Evolutionary conservation across 1,139 yeast species (phyloP), one percentile per base, ranked within the genome.

Genomic region (Protomyces arabidopsidicola): DNA sequence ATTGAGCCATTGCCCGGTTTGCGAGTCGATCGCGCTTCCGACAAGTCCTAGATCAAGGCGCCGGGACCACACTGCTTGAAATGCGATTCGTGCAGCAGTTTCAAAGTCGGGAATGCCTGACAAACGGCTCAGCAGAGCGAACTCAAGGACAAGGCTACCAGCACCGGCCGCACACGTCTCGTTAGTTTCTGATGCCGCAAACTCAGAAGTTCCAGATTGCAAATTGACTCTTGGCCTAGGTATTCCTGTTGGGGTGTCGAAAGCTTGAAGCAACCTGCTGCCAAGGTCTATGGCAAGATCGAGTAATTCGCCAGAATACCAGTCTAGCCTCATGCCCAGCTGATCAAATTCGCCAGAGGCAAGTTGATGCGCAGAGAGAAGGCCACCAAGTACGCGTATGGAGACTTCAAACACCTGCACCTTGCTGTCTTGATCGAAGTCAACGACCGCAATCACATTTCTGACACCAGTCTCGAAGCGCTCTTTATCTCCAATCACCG

Each of bases 351-450:
- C 31, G 0, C 80, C 78, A 16, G 48, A 42, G 0, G 88, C 87
- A 70, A 87, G 84, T 60, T 90, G 75, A 75, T 91, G 98, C 0
- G 96, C 96, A 1, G 96, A 86, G 63, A 91, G 77, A 27, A 91
- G 79, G 0, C 98, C 98, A 51, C 98, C 98, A 57, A 91, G 78
- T 95, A 90, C 90, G 71, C 97, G 80, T 69, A 90, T 91, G 3
- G 97, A 90, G 10, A 97, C 90, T 73, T 91, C 98, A 74, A 91
- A 91, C 2, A 90, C 86, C 72, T 87, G 90, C 56, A 90, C 96
- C 45, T 83, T 81, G 70, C 84, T 82, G 72, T 90, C 88, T 71
- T 88, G 83, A 70, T 84, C 83, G 68, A 84, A 85, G 48, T 74
- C 72, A 58, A 86, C 73, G 54, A 81, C 0, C 88, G 83, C 1